Evolutionary conservation across 495 filamentous ascomycete species (phyloP).

Genomic region (Penicillium robsamsonii): DNA sequence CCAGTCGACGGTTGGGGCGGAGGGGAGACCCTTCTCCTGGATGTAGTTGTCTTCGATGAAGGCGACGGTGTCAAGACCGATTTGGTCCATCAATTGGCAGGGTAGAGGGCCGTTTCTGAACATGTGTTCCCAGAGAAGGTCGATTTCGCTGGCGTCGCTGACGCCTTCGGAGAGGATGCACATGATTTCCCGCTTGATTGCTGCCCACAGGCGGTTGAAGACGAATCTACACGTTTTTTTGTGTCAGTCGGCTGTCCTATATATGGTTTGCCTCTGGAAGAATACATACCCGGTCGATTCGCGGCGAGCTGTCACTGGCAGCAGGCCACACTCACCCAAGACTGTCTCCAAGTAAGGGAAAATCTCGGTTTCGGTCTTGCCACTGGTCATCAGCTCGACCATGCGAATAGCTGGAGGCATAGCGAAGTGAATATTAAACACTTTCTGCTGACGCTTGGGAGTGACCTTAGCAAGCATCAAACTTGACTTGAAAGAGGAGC

Average conservation of each 20-base stretch:
- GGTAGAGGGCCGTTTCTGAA: conserved; percentile 28
- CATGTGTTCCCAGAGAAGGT: conserved; percentile 37
- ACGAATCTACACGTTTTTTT: conserved; percentile 36
- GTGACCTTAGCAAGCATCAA: conserved; percentile 24
- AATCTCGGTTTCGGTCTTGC: conserved; percentile 43
- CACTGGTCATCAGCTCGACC: conserved; percentile 58
- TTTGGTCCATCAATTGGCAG: conserved; percentile 34
- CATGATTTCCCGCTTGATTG: conserved; percentile 53
- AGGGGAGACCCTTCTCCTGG: conserved; percentile 28
- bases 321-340: conserved; percentile 42
- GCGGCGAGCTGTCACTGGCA: conserved; percentile 32
- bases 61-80: conserved; percentile 35
- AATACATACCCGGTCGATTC: conserved; percentile 49
- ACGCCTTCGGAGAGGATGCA: conserved; percentile 52
- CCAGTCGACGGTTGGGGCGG: conserved; percentile 31
- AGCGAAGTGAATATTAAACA: conserved; percentile 51
- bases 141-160: conserved; percentile 46
- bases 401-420: conserved; percentile 49
- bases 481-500: conserved; percentile 31
- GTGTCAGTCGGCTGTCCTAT: neutral
- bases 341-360: conserved; percentile 42
- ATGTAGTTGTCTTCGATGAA: conserved; percentile 46
- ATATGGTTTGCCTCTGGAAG: neutral
- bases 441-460: conserved; percentile 17
- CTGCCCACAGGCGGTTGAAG: conserved; percentile 59